These are phyloP conservation scores for Dioszegia crocea DNA, from an alignment of 768 basidiomycete genomes.

Conservation along the genomic window DNA sequence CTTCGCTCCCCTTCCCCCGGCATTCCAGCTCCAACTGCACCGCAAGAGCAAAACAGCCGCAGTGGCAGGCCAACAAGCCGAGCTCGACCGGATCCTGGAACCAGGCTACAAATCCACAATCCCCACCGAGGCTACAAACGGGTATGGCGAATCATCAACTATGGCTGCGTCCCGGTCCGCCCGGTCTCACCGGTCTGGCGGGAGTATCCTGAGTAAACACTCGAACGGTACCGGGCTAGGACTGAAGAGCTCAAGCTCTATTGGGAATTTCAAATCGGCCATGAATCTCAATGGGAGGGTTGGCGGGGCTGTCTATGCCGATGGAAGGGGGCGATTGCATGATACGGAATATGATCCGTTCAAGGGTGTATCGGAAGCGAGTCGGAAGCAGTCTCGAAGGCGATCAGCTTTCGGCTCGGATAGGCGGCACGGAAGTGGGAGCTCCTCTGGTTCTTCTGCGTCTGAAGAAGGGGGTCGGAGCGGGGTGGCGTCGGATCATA, in stretches of 20 bases:
- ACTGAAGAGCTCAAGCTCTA: not conserved
- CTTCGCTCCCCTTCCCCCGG: slow-evolving; percentile 39
- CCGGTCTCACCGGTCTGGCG: not conserved
- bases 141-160: slow-evolving; percentile 18
- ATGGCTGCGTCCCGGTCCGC: slow-evolving; percentile 19
- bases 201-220: slow-evolving; percentile 7
- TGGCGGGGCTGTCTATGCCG: slow-evolving; percentile 31
- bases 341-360: slow-evolving; percentile 51
- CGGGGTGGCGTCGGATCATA: too few species aligned
- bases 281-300: slow-evolving; percentile 14
- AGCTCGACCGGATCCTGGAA: slow-evolving; percentile 40
- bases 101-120: slow-evolving; percentile 32
- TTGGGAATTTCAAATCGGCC: slow-evolving; percentile 10
- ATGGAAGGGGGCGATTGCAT: slow-evolving; percentile 42
- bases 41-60: slow-evolving; percentile 31
- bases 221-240: slow-evolving; percentile 2
- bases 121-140: not conserved
- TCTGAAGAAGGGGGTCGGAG: slow-evolving; percentile 8
- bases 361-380: slow-evolving; percentile 39
- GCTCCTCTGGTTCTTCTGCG: slow-evolving; percentile 14
- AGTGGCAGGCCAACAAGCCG: slow-evolving; percentile 32
- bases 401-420: slow-evolving; percentile 45
- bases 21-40: slow-evolving; percentile 19
- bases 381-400: slow-evolving; percentile 32
- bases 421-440: slow-evolving; percentile 22